Evolutionary conservation across 2,329 filamentous ascomycete species (phyloP).

Genomic region (Sarocladium oryzae): DNA sequence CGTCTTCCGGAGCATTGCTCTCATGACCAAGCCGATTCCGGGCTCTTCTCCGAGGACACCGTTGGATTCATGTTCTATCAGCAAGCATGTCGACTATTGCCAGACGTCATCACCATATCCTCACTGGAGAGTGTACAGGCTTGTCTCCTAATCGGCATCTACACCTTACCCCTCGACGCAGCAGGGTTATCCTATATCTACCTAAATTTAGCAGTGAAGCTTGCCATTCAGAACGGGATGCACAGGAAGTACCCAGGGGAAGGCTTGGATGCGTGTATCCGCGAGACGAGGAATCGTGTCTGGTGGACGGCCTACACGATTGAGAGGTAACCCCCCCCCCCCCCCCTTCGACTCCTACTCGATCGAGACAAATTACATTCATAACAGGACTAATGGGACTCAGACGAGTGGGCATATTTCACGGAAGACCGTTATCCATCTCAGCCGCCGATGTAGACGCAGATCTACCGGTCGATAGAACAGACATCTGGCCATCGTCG

Average conservation of each 20-base stretch:
- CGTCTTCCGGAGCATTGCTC: conserved; percentile 15
- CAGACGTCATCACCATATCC: conserved; percentile 49
- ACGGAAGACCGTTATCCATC: conserved; percentile 49
- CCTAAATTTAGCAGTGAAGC: conserved; percentile 46
- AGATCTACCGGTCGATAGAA: conserved; percentile 40
- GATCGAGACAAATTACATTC: too few relatives aligned
- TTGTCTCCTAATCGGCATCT: conserved; percentile 48
- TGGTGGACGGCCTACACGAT: conserved; percentile 53
- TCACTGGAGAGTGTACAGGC: conserved; percentile 53
- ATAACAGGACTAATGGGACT: too few relatives aligned
- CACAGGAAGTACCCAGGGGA: conserved; percentile 44
- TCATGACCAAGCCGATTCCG: too few relatives aligned
- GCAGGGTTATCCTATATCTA: conserved; percentile 52
- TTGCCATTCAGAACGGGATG: conserved; percentile 56
- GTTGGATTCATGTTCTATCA: conserved; percentile 51
- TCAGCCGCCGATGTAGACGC: conserved; percentile 46
- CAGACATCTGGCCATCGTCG: conserved; percentile 32
- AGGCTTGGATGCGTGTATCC: conserved; percentile 38
- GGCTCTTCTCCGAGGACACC: conserved; percentile 40
- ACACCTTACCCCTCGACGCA: conserved; percentile 48
- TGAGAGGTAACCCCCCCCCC: conserved; percentile 36
- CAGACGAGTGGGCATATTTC: conserved; percentile 49
- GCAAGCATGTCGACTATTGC: conserved; percentile 45
- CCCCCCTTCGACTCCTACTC: too few relatives aligned
- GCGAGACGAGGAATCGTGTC: conserved; percentile 47